Conservation (phyloP, 1,139 yeast species). For the Wickerhamiella pararugosa region DNA sequence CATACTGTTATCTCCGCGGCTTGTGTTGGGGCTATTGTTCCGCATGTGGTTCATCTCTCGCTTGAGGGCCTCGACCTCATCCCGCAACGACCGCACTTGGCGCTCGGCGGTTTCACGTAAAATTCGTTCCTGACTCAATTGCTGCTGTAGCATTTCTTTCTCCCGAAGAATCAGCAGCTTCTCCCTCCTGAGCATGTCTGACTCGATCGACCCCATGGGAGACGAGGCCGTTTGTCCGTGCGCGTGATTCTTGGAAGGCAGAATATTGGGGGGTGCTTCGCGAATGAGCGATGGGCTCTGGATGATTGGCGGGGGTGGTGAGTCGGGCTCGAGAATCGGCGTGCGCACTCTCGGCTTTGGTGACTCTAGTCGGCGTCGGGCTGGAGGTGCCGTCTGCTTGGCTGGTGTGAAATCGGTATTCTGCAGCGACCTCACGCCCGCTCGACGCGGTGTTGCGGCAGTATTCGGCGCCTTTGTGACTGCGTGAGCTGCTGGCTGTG, state of each 20-base stretch:
- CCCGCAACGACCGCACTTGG: not conserved
- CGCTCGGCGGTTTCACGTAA: slow-evolving; percentile 2
- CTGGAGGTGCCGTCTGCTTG: not conserved
- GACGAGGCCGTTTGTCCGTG: not conserved
- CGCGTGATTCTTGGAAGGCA: too few species aligned
- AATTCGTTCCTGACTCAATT: slow-evolving; percentile 3
- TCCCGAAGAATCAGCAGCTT: slow-evolving; percentile 2
- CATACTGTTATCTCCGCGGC: slow-evolving; percentile 1
- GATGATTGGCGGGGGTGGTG: too few species aligned
- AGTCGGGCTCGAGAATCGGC: too few species aligned
- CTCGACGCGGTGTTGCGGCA: not conserved
- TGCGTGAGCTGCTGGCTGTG: not conserved
- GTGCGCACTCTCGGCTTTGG: not conserved
- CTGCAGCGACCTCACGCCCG: not conserved
- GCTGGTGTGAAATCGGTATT: slow-evolving; percentile 6
- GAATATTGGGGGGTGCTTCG: too few species aligned
- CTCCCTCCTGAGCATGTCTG: slow-evolving; percentile 4
- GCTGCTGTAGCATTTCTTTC: not conserved
- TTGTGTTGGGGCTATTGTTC: not conserved
- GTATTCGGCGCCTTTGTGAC: not conserved
- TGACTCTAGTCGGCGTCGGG: not conserved
- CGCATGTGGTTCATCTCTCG: slow-evolving; percentile 1
- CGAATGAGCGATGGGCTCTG: too few species aligned
- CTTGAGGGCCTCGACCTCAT: slow-evolving; percentile 1
- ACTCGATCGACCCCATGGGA: not conserved